phyloP scores from a whole-genome alignment of 768 basidiomycete species.

The Termitomyces sp. region DNA sequence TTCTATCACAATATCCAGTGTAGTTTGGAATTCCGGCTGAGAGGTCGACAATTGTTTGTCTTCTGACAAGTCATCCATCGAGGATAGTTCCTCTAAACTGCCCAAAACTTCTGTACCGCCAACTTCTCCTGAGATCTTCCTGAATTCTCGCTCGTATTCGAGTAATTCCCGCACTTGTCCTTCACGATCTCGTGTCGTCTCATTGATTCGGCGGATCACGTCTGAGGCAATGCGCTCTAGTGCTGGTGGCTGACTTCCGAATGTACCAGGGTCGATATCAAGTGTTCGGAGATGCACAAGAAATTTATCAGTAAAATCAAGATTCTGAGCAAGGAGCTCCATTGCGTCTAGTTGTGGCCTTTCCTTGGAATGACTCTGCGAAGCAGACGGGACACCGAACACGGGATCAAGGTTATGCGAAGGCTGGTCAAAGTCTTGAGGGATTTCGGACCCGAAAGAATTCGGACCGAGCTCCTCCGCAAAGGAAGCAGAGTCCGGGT shows the following conservation, averaged over 20 bases:
- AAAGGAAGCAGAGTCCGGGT: constrained; percentile 31
- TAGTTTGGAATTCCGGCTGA: constrained; percentile 16
- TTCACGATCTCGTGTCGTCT: constrained; percentile 72
- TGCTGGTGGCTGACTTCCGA: constrained; percentile 32
- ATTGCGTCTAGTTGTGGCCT: constrained; percentile 54
- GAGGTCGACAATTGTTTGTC: constrained; percentile 16
- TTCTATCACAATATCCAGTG: constrained; percentile 28
- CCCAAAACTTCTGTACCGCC: constrained; percentile 73
- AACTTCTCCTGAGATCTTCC: constrained; percentile 70
- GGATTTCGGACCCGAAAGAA: constrained; percentile 23
- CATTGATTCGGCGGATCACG: constrained; percentile 73
- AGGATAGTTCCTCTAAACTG: constrained; percentile 58
- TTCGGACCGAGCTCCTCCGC: constrained; percentile 35
- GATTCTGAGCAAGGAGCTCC: constrained; percentile 65
- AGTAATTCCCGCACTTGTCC: constrained; percentile 74
- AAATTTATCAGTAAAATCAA: constrained; percentile 76
- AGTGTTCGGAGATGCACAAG: constrained; percentile 65
- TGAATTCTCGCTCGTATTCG: constrained; percentile 76
- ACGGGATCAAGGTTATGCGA: constrained; percentile 38
- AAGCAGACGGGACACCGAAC: constrained; percentile 33
- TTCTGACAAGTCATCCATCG: constrained; percentile 40
- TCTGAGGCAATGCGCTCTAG: constrained; percentile 73
- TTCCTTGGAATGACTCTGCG: constrained; percentile 24
- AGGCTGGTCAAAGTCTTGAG: constrained; percentile 21
- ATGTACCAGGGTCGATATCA: constrained; percentile 46